Conservation (phyloP, 2,329 filamentous ascomycete genomes). For the Trichoderma simmonsii region DNA sequence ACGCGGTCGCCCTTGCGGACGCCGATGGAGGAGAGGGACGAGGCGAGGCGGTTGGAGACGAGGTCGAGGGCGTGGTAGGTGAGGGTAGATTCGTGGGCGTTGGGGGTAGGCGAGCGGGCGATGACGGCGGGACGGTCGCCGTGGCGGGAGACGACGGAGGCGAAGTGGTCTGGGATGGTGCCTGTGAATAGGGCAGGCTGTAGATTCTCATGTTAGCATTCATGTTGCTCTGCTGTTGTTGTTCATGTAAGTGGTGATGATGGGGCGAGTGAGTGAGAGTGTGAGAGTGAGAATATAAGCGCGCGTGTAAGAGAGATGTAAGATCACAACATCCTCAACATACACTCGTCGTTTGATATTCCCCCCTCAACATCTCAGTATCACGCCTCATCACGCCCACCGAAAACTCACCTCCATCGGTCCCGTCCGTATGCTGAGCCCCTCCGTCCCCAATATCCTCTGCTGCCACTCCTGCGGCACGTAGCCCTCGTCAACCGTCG, state of each 20-base stretch:
- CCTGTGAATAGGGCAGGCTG: constrained; percentile 64
- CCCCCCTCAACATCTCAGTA: background rate
- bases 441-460: constrained; percentile 19
- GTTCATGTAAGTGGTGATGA: background rate
- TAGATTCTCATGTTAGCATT: background rate
- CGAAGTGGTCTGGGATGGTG: constrained; percentile 72
- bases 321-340: no score
- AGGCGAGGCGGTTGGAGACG: constrained; percentile 71
- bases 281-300: background rate
- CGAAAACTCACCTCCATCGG: constrained; percentile 28
- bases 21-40: constrained; percentile 65
- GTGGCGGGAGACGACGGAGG: constrained; percentile 57
- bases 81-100: constrained; percentile 60
- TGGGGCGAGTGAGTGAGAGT: background rate
- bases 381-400: background rate
- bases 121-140: constrained; percentile 63
- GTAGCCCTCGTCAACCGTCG: background rate
- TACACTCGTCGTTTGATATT: no score
- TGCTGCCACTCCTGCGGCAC: background rate
- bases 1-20: constrained; percentile 81
- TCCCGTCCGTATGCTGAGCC: constrained; percentile 31
- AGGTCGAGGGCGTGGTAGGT: constrained; percentile 75
- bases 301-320: background rate
- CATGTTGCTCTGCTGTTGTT: background rate
- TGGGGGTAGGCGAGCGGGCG: constrained; percentile 41